Base-by-base conservation (phyloP, 1,284 basidiomycete species). In the Trametes sp. region DNA sequence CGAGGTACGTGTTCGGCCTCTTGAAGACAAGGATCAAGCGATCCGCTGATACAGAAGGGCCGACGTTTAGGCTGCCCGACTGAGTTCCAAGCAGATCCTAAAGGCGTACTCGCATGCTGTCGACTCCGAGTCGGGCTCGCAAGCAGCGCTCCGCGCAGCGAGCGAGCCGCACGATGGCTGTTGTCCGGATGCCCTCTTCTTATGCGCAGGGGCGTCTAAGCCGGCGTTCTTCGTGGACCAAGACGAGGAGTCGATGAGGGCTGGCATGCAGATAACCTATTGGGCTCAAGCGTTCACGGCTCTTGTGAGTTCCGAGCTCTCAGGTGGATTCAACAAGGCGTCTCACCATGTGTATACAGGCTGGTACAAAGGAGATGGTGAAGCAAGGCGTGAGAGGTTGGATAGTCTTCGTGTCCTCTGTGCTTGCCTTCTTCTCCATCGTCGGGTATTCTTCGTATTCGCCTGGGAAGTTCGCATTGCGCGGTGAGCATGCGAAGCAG, bases 401-500 rank as follows among this genome's bases (percentile, higher is more conserved):
- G 72, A 90, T 98, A 60, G 83, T 95, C 4, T 87, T 98, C 56
- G 87, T 94, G 21, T 89, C 90, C 13, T 96, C 94, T 0, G 84
- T 90, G n/a, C 76, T 97, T 19, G 92, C 90, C 1, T 88, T 91
- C 68, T 91, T 95, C 80, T 86, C 88, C 1, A 83, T 98, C 56
- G 81, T 93, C n/a, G 96, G 97, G 0, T 98, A 93, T 71, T 82
- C 91, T 4, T 84, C 90, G 2, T 98, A 99, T 75, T 81, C 93
- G 1, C 95, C 96, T 0, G 92, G 88, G 51, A 98, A 98, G 76
- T 90, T 92, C 70, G 97, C 97, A 11, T 33, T 33, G 31, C 31
- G 31, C 31, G 31, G 31, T 33, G 31, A 33, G 31, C 13, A 77
- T 98, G 16, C 82, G 95, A 79, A 96, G 95, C 93, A 70, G 50